These are phyloP conservation scores for Debaryomycetaceae sp. DNA, from an alignment of 1,139 yeast species.

Conservation along the genomic window DNA sequence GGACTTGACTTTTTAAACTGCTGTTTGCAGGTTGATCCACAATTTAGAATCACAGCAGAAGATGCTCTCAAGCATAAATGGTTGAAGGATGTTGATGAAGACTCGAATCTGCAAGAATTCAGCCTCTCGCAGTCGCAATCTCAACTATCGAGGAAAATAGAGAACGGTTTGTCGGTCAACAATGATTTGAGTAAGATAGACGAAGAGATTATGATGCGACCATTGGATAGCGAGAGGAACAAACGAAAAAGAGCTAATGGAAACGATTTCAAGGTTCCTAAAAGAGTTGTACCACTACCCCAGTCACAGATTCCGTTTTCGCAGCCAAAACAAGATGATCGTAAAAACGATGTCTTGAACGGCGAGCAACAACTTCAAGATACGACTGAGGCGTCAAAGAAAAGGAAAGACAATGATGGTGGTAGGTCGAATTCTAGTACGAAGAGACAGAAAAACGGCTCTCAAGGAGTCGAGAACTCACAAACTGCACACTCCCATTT, in stretches of 20 bases:
- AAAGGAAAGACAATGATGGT: neutral
- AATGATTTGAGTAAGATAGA: conserved; percentile 40
- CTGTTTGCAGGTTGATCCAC: conserved; percentile 73
- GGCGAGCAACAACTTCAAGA: conserved; percentile 1
- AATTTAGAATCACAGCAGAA: conserved; percentile 63
- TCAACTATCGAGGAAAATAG: conserved; percentile 55
- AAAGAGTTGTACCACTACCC: conserved; percentile 40
- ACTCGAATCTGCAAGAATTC: conserved; percentile 31
- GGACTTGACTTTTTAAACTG: conserved; percentile 69
- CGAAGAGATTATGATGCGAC: conserved; percentile 44
- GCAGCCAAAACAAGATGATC: conserved; percentile 4
- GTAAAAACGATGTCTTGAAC: neutral
- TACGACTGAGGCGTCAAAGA: conserved; percentile 1
- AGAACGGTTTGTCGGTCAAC: conserved; percentile 42
- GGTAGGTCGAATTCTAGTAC: neutral
- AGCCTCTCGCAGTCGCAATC: conserved; percentile 71
- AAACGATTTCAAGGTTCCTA: conserved; percentile 42
- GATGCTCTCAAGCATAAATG: conserved; percentile 73
- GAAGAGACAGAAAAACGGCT: conserved; percentile 1
- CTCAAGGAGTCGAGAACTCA: neutral
- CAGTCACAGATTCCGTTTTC: conserved; percentile 33
- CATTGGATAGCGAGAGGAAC: conserved; percentile 30
- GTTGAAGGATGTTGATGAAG: conserved; percentile 39
- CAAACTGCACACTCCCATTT: neutral
- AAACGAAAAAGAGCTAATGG: conserved; percentile 16